Base-by-base conservation (phyloP, 305 asterid genomes). In the Plantago lanceolata region DNA sequence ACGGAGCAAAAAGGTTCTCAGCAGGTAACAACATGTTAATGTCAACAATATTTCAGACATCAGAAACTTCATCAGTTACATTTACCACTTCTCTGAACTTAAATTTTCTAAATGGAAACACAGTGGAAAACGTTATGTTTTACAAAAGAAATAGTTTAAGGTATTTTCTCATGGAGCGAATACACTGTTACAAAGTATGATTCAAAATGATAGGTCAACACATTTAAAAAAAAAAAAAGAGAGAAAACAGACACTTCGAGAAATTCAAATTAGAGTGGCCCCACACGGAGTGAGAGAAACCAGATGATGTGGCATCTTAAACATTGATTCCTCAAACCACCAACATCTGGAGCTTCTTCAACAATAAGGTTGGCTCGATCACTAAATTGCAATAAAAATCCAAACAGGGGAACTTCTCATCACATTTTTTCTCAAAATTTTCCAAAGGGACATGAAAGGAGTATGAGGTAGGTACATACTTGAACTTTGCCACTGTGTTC, bases 401-500 rank as follows among this genome's bases (percentile, higher is more conserved):
- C 17, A 43, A 60, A n/a, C n/a, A 21, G 15, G 8, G 49, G 29
- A 51, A 40, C 58, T 54, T 63, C 44, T 60, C 44, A n/a, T 66
- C 58, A 12, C 58, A 21, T 31, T 57, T 24, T 13, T 49, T 59
- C 45, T 40, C 62, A 71, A 66, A 56, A 67, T 50, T 51, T 63
- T 37, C 61, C 54, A 62, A 55, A 59, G 24, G 68, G 66, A 24
- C 40, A 57, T n/a, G 15, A 18, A 21, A 53, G 55, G 17, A 19
- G 13, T 40, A 40, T 9, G 45, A 47, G 33, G 48, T 63, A 44
- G 37, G 50, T 70, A 78, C 99, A 50, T 86, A 94, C 99, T 94
- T 78, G 99, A 94, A 85, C 99, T 94, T 85, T 94, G 99, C 99
- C 99, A 94, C 65, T 90, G 99, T 57, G 99, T 94, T 79, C 99